A percentile compares a stretch with the other conserved stretches of the same genome.
Evolutionary conservation across 2,329 filamentous ascomycete genomes (phyloP).

Genomic region (Ophiosphaerella narmari): DNA sequence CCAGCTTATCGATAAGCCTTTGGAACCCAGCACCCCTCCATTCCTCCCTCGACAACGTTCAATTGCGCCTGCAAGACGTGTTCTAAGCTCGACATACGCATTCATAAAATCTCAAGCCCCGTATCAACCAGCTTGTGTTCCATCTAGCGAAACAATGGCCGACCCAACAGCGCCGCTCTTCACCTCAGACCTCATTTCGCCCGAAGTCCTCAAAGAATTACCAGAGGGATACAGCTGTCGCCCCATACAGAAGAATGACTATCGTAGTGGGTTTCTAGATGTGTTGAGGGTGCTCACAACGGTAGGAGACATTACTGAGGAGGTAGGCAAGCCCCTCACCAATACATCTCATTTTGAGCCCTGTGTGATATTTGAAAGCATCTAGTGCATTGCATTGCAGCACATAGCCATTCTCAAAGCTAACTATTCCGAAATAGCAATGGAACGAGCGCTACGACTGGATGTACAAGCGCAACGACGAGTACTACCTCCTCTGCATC

Average conservation of each 20-base stretch:
- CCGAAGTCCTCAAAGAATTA: conserved; percentile 71
- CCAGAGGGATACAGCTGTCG: conserved; percentile 84
- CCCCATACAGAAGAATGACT: conserved; percentile 78
- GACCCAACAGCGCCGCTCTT: conserved; percentile 67
- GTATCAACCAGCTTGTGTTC: neutral
- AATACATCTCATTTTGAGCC: too few species aligned
- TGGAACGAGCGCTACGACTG: conserved; percentile 83
- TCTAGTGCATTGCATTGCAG: neutral
- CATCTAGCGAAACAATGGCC: conserved; percentile 2
- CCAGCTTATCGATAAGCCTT: conserved; percentile 29
- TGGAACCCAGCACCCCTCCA: neutral
- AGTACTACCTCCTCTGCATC: conserved; percentile 87
- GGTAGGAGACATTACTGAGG: conserved; percentile 81
- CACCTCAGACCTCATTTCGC: conserved; percentile 74
- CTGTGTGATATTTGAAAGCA: too few species aligned
- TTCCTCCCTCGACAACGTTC: neutral
- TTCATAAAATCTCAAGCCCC: neutral
- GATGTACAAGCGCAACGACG: conserved; percentile 73
- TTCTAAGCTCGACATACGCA: too few species aligned
- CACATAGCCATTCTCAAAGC: neutral
- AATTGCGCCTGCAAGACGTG: neutral
- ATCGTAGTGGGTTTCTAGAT: conserved; percentile 81
- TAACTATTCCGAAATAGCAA: conserved; percentile 15
- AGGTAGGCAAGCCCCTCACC: conserved; percentile 44
- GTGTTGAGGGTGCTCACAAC: conserved; percentile 90